Base-by-base conservation (phyloP, 495 filamentous ascomycete species). In the Xylaria palmicola region DNA sequence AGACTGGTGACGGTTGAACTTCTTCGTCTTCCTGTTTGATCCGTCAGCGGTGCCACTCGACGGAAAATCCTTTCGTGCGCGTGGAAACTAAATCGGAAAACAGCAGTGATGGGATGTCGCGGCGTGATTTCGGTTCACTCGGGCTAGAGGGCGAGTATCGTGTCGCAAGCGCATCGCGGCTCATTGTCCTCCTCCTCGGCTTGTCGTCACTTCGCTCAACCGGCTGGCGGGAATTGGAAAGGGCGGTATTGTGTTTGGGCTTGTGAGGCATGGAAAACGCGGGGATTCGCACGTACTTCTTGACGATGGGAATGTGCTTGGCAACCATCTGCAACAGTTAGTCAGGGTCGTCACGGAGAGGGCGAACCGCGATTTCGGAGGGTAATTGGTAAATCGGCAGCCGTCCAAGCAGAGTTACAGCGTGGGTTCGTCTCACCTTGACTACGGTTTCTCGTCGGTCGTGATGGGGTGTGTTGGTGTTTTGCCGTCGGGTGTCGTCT, bases 271-370 rank as follows among this genome's bases (percentile, higher is more conserved):
- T n/a, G 51, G 27, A 29, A 44, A 24, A n/a, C 26, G 24, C 27
- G 47, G 26, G 43, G 27, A 41, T 54, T 68, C 62, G 54, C 69
- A 90, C 90, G 77, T 92, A 93, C 90, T 98, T 98, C 89, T 98
- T 98, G 70, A 98, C 89, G 85, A 98, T 98, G 74, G 92, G 90
- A 75, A 98, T 85, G 82, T 97, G 93, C 83, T 94, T 97, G 78
- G 93, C 84, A 83, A 90, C 91, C 94, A 98, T 98, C 92, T 98
- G 48, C 68, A 64, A 40, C 30, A 59, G 54, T 54, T 59, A 41
- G 71, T 78, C 63, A 80, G 79, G 60, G 67, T 59, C 44, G 10
- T 29, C 17, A 20, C 62, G 22, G 43, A 48, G 22, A 36, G 26
- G 60, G 26, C 29, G 24, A 51, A 10, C n/a, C 12, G 15, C 7